A percentile compares a stretch with the other conserved stretches of the same genome.
These are phyloP conservation scores for Apodospora peruviana DNA, from an alignment of 495 filamentous ascomycete species.

Conservation along the genomic window DNA sequence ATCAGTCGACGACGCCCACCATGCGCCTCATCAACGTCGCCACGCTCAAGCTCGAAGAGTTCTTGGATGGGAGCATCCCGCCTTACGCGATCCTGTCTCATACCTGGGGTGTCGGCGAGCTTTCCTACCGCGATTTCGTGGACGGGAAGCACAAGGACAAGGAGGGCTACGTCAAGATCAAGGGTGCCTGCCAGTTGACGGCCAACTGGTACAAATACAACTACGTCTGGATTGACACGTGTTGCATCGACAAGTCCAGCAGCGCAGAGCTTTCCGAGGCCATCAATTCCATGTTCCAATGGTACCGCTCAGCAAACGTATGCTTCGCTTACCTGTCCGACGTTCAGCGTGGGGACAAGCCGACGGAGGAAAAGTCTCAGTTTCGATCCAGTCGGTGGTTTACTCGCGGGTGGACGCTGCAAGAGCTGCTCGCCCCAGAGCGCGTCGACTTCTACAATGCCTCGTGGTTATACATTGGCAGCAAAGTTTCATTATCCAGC, in stretches of 20 bases:
- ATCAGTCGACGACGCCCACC: too few relatives aligned
- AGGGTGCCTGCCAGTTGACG: neutral
- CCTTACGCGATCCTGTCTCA: constrained; percentile 6
- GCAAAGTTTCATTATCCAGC: constrained; percentile 1
- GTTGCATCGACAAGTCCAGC: too few relatives aligned
- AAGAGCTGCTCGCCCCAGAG: constrained; percentile 35
- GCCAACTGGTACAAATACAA: too few relatives aligned
- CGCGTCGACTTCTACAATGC: constrained; percentile 26
- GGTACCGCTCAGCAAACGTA: neutral
- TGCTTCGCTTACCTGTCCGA: constrained; percentile 1
- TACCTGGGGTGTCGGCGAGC: constrained; percentile 3
- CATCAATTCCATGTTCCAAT: constrained; percentile 2
- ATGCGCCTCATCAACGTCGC: constrained; percentile 2
- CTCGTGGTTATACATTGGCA: constrained; percentile 19
- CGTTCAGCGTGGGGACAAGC: neutral
- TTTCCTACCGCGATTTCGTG: neutral
- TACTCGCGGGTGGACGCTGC: too few relatives aligned
- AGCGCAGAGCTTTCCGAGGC: too few relatives aligned
- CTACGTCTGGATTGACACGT: constrained; percentile 4
- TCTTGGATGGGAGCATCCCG: neutral
- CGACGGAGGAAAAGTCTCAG: constrained; percentile 19
- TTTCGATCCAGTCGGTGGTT: constrained; percentile 30
- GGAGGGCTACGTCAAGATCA: neutral
- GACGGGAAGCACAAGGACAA: neutral
- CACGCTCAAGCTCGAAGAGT: neutral